phyloP scores from a whole-genome alignment of 1,284 basidiomycete genomes.

The Coniophora puteana region DNA sequence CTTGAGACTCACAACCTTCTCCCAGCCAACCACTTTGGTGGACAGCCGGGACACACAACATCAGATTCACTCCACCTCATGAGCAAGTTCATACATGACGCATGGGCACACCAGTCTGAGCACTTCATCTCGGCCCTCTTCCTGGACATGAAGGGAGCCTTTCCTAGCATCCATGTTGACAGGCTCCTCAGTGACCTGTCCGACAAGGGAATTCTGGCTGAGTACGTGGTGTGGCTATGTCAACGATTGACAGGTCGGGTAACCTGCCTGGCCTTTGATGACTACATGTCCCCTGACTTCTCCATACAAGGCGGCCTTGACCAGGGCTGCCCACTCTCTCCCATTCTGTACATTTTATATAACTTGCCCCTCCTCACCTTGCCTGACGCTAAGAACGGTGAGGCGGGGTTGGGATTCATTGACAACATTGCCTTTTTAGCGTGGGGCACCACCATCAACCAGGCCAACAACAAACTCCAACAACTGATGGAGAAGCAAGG shows the following conservation, averaged over 20 bases:
- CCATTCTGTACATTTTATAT: too few relatives aligned
- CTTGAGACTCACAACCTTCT: conserved; percentile 20
- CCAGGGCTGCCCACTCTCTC: too few relatives aligned
- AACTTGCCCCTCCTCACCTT: conserved; percentile 15
- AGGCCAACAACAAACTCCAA: conserved; percentile 12
- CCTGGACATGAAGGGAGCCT: conserved; percentile 38
- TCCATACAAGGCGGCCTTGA: too few relatives aligned
- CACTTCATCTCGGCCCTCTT: conserved; percentile 21
- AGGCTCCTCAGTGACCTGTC: conserved; percentile 30
- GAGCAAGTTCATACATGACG: conserved; percentile 27
- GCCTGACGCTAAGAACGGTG: conserved; percentile 24
- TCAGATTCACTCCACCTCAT: conserved; percentile 34
- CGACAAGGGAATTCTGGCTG: conserved; percentile 20
- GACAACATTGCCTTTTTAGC: conserved; percentile 23
- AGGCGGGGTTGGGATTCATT: conserved; percentile 20
- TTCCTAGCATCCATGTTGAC: conserved; percentile 28
- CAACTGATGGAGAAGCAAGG: conserved; percentile 15
- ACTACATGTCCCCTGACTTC: too few relatives aligned
- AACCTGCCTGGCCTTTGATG: too few relatives aligned
- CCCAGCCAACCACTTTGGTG: conserved; percentile 29
- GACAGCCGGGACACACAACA: conserved; percentile 29
- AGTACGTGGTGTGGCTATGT: conserved; percentile 19
- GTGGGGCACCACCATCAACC: conserved; percentile 9
- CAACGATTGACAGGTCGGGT: too few relatives aligned
- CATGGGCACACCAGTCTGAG: conserved; percentile 24